Evolutionary conservation across 164 flowering plant species (phyloP).

Genomic region (Vitis cinerea): DNA sequence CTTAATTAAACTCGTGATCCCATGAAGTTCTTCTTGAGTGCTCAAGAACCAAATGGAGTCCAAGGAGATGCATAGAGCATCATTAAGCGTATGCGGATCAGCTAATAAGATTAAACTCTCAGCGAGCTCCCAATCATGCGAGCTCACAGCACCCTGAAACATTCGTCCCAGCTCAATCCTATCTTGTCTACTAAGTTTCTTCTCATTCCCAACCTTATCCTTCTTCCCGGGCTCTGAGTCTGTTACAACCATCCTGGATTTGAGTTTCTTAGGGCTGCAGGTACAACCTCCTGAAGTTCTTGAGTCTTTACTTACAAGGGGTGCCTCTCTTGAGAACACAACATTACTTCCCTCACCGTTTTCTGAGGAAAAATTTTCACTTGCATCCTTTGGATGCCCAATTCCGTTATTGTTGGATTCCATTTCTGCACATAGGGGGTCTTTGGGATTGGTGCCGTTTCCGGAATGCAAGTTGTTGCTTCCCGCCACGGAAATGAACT

Average conservation of each 20-base stretch:
- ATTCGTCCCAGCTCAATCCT: conserved; percentile 77
- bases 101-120: conserved; percentile 75
- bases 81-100: conserved; percentile 85
- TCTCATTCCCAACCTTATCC: conserved; percentile 48
- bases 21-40: conserved; percentile 62
- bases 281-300: conserved; percentile 34
- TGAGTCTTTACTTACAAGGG: conserved; percentile 40
- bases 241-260: conserved; percentile 41
- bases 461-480: conserved; percentile 19
- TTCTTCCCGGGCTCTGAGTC: conserved; percentile 46
- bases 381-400: conserved; percentile 20
- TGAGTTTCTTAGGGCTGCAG: conserved; percentile 53
- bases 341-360: conserved; percentile 59
- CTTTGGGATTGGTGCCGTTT: conserved; percentile 24
- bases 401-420: conserved; percentile 42
- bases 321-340: conserved; percentile 64
- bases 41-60: conserved; percentile 90
- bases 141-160: conserved; percentile 85
- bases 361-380: conserved; percentile 22
- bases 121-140: conserved; percentile 82
- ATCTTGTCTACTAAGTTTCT: conserved; percentile 71
- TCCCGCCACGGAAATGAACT: conserved; percentile 12
- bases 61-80: conserved; percentile 80
- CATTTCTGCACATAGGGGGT: conserved; percentile 39
- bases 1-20: conserved; percentile 71